Conservation (phyloP, 305 asterid genomes). For the Plantago lanceolata region DNA sequence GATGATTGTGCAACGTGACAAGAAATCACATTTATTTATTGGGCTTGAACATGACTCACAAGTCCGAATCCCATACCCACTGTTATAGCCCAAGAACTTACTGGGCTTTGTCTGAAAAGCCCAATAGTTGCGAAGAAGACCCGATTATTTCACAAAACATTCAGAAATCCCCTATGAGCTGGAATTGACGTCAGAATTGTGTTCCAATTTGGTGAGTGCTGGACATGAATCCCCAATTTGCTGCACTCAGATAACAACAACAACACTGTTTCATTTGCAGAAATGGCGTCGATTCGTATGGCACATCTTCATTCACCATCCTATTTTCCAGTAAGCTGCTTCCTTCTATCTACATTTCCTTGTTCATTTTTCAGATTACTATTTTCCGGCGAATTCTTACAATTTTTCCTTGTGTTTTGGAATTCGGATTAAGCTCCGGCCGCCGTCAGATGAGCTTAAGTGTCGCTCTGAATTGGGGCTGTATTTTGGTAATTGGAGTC, state of each 20-base stretch:
- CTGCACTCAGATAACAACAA: slow-evolving; percentile 1
- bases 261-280: slow-evolving; percentile 6
- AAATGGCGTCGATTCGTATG: slow-evolving; percentile 60
- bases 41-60: no score
- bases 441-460: slow-evolving; percentile 29
- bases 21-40: no score
- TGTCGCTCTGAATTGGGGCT: slow-evolving; percentile 31
- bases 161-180: neutral
- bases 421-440: slow-evolving; percentile 29
- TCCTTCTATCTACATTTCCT: slow-evolving; percentile 2
- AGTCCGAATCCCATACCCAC: no score
- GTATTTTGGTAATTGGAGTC: slow-evolving; percentile 26
- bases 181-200: slow-evolving; percentile 16
- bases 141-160: no score
- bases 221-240: slow-evolving; percentile 26
- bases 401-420: neutral
- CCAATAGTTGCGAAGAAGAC: no score
- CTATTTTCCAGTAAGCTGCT: slow-evolving; percentile 35
- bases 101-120: no score
- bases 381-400: neutral
- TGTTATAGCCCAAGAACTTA: no score
- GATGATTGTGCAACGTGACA: no score
- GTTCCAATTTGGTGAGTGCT: slow-evolving; percentile 28
- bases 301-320: slow-evolving; percentile 40
- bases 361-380: slow-evolving; percentile 1